Evolutionary conservation across 2,329 filamentous ascomycete species (phyloP).

Genomic region (Colletotrichum tanaceti): DNA sequence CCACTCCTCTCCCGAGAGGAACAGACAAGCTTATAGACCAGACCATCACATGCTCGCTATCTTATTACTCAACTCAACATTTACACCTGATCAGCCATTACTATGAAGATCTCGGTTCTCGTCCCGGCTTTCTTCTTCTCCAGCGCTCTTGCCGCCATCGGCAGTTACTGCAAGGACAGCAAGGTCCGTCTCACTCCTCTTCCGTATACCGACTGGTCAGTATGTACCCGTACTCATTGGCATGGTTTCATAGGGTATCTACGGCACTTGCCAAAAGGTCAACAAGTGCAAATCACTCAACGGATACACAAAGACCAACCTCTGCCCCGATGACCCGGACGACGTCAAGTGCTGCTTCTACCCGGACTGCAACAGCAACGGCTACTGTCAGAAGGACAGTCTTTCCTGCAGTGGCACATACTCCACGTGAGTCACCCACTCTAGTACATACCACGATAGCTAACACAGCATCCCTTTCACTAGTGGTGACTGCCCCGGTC

Average conservation of each 20-base stretch:
- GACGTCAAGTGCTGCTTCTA: conserved; percentile 38
- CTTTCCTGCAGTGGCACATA: conserved; percentile 32
- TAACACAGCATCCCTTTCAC: neutral
- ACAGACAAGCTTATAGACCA: neutral
- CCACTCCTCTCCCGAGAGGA: neutral
- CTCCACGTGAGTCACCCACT: conserved; percentile 11
- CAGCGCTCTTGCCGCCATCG: conserved; percentile 23
- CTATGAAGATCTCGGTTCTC: conserved; percentile 21
- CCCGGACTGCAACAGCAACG: conserved; percentile 31
- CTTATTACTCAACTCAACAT: too few relatives aligned
- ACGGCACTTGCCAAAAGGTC: conserved; percentile 34
- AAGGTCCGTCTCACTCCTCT: conserved; percentile 13
- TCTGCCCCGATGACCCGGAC: conserved; percentile 33
- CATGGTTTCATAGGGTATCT: conserved; percentile 11
- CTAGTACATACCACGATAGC: neutral
- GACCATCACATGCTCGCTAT: neutral
- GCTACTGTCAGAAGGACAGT: conserved; percentile 31
- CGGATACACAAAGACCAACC: conserved; percentile 26
- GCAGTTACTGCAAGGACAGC: conserved; percentile 30
- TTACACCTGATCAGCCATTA: neutral
- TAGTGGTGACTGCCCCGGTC: conserved; percentile 34
- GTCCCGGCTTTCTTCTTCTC: conserved; percentile 22
- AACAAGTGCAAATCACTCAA: conserved; percentile 31
- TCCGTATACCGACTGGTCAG: neutral
- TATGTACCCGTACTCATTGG: too few relatives aligned